Evolutionary conservation across 306 rosid genomes (phyloP), one percentile per base, ranked within the genome.

Genomic region (Cucumis cinereus): DNA sequence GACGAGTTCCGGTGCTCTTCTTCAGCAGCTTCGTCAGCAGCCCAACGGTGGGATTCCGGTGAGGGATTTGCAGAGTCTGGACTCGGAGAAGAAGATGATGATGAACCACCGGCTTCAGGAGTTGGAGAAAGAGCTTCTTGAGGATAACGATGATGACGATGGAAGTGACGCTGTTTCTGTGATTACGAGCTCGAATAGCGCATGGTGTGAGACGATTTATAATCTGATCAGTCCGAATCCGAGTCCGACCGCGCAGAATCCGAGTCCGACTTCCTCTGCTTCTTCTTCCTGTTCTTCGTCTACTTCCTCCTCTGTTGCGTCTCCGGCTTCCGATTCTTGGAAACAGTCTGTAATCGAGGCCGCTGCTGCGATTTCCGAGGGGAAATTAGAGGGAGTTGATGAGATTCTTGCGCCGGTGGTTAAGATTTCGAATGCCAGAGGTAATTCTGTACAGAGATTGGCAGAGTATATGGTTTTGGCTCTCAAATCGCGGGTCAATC

Each of bases 191-290:
- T 49, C 80, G 13, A 80, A 54, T 55, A 89, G 78, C 75, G 93
- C 82, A 63, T 94, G 97, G 97, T 86, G 96, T 2, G 96, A 93
- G 60, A 87, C 97, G 3, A 86, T 89, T 14, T 92, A 90, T 88
- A 89, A 86, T 28, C 89, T 94, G 71, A 91, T 91, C 28, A 77
- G 75, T 70, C 76, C 76, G 7, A 72, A 45, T 45, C 50, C 50
- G 5, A 45, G 50, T 45, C 16, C 74, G 55, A 73, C 60, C 9
- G 26, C 22, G 22, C 47, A 36, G 72, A 64, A 36, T 60, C 98
- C 4, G 10, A 53, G 23, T 2, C 98, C 98, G 0, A 85, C 93
- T 23, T 90, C 97, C 0, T 90, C 98, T 0, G 83, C 90, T 1
- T 84, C 89, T 1, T 87, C 93, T 0, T 79, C 88, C 9, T 77